Evolutionary conservation across 179 eudicot species (phyloP).

Genomic region (Nepenthes alata): DNA sequence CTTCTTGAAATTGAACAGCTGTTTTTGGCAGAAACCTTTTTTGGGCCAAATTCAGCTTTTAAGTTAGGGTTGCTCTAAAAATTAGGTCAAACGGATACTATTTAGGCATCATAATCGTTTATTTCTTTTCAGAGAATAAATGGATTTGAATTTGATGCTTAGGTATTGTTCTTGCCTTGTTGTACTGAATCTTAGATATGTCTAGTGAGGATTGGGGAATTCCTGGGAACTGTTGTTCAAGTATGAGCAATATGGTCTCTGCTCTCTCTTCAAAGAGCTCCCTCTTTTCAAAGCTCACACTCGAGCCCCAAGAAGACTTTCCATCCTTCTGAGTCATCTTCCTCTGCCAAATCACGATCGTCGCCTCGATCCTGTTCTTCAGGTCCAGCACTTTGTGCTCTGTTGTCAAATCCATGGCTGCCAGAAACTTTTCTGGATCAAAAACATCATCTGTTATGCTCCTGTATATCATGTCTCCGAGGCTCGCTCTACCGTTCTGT

Average conservation of each 20-base stretch:
- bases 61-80: too few relatives aligned
- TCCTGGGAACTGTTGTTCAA: constrained; percentile 76
- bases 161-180: constrained; percentile 28
- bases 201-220: constrained; percentile 82
- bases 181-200: constrained; percentile 68
- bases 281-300: constrained; percentile 63
- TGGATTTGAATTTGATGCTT: neutral
- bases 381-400: constrained; percentile 72
- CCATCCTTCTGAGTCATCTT: constrained; percentile 67
- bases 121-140: too few relatives aligned
- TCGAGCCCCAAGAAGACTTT: constrained; percentile 71
- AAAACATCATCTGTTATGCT: constrained; percentile 74
- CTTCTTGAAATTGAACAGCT: too few relatives aligned
- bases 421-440: constrained; percentile 52
- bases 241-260: constrained; percentile 58
- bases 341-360: constrained; percentile 78
- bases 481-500: constrained; percentile 78
- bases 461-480: constrained; percentile 67
- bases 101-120: too few relatives aligned
- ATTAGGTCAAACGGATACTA: too few relatives aligned
- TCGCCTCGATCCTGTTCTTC: constrained; percentile 86
- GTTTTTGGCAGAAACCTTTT: too few relatives aligned
- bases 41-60: too few relatives aligned
- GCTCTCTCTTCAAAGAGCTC: constrained; percentile 89
- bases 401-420: constrained; percentile 52